Conservation (phyloP, 495 filamentous ascomycete genomes). For the Aspergillus avenaceus region DNA sequence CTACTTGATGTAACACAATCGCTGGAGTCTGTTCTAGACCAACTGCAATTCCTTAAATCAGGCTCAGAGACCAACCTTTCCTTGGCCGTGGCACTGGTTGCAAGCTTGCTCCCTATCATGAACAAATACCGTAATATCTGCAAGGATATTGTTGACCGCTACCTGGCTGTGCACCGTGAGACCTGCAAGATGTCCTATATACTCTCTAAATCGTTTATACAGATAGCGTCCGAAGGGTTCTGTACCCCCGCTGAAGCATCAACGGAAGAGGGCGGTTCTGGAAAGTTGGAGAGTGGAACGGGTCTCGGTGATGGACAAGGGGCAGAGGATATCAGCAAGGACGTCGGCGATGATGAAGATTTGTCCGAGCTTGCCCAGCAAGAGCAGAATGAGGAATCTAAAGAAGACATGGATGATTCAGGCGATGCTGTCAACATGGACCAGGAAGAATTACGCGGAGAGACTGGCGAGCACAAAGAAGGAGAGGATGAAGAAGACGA, state of each 20-base stretch:
- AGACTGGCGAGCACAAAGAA: conserved; percentile 50
- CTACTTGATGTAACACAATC: conserved; percentile 48
- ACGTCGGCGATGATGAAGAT: conserved; percentile 90
- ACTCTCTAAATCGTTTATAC: conserved; percentile 68
- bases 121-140: conserved; percentile 65
- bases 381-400: conserved; percentile 53
- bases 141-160: conserved; percentile 45
- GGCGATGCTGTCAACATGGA: conserved; percentile 94
- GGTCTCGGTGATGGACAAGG: conserved; percentile 95
- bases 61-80: conserved; percentile 35
- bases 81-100: conserved; percentile 56
- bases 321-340: conserved; percentile 95
- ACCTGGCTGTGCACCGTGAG: conserved; percentile 57
- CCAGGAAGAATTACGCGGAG: conserved; percentile 66
- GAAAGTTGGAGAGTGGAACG: conserved; percentile 85
- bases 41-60: conserved; percentile 47
- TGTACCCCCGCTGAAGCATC: conserved; percentile 81
- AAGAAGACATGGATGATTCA: conserved; percentile 63
- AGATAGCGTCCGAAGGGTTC: conserved; percentile 79
- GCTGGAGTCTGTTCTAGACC: conserved; percentile 45
- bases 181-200: conserved; percentile 70
- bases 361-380: conserved; percentile 87
- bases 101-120: conserved; percentile 67
- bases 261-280: conserved; percentile 59
- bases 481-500: conserved; percentile 69